Conservation (phyloP, 1,139 yeast species). For the Taphrina pruni region DNA sequence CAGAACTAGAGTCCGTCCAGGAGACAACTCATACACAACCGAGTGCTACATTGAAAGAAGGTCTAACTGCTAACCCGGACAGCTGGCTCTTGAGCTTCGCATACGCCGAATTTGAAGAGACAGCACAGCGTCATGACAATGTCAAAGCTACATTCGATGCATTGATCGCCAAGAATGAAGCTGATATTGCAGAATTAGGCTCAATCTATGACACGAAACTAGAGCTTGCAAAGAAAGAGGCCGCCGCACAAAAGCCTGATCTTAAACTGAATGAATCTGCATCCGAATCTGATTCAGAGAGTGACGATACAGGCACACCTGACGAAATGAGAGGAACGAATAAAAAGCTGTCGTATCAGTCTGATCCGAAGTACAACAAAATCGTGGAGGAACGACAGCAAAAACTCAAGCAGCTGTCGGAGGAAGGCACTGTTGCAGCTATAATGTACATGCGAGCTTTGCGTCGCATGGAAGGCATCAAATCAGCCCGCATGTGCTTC, state of each 20-base stretch:
- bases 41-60: constrained; percentile 58
- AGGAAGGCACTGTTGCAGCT: constrained; percentile 52
- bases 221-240: constrained; percentile 22
- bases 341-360: constrained; percentile 25
- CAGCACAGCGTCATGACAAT: constrained; percentile 59
- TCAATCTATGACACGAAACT: constrained; percentile 49
- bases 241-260: constrained; percentile 22
- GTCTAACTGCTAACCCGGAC: constrained; percentile 69
- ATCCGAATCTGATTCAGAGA: constrained; percentile 17
- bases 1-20: constrained; percentile 52
- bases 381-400: constrained; percentile 40
- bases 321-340: constrained; percentile 5
- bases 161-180: constrained; percentile 55
- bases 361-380: constrained; percentile 29
- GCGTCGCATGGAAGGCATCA: constrained; percentile 54
- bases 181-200: constrained; percentile 42
- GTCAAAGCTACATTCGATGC: constrained; percentile 62
- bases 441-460: constrained; percentile 52
- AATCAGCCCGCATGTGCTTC: constrained; percentile 57
- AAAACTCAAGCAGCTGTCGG: constrained; percentile 47
- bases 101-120: constrained; percentile 73
- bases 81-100: constrained; percentile 73
- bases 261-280: constrained; percentile 6
- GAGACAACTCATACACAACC: constrained; percentile 28
- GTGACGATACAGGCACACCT: constrained; percentile 12